Conservation (phyloP, 768 basidiomycete species). For the Naganishia vaughanmartiniae region DNA sequence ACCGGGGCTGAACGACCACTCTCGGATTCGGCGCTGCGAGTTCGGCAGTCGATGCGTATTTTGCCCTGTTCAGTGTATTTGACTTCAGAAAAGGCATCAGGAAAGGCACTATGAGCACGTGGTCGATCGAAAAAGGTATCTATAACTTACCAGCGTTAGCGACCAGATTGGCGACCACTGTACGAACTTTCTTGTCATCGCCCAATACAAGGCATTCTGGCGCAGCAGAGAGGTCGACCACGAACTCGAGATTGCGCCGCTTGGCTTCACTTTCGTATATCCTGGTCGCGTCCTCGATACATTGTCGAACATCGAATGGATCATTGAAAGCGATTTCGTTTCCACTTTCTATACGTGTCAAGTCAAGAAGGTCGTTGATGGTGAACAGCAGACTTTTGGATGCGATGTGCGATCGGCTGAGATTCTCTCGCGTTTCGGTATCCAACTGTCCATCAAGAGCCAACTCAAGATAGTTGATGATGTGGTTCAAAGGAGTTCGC, state of each 20-base stretch:
- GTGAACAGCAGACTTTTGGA: conserved; percentile 78
- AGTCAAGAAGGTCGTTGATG: conserved; percentile 77
- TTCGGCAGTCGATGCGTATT: conserved; percentile 63
- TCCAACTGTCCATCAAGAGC: conserved; percentile 74
- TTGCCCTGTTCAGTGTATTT: conserved; percentile 68
- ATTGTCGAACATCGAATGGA: conserved; percentile 65
- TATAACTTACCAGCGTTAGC: conserved; percentile 65
- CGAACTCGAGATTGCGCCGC: conserved; percentile 63
- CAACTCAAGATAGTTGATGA: conserved; percentile 82
- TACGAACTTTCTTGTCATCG: conserved; percentile 69
- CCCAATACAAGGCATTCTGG: conserved; percentile 64
- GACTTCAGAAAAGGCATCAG: conserved; percentile 59
- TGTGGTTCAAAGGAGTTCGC: conserved; percentile 74
- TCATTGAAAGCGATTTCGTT: conserved; percentile 73
- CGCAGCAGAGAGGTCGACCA: conserved; percentile 59
- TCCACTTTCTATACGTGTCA: conserved; percentile 73
- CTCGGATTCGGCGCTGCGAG: conserved; percentile 59
- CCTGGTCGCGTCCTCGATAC: conserved; percentile 63
- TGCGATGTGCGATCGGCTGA: conserved; percentile 69
- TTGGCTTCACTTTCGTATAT: conserved; percentile 67
- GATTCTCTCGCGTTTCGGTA: conserved; percentile 69
- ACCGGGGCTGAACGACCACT: conserved; percentile 50
- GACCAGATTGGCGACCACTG: conserved; percentile 72
- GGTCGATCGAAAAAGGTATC: not conserved
- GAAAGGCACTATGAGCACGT: conserved; percentile 4